A percentile compares a stretch with the other conserved stretches of the same genome.
phyloP scores from a whole-genome alignment of 768 basidiomycete species.

The Lactarius pseudohatsudake region DNA sequence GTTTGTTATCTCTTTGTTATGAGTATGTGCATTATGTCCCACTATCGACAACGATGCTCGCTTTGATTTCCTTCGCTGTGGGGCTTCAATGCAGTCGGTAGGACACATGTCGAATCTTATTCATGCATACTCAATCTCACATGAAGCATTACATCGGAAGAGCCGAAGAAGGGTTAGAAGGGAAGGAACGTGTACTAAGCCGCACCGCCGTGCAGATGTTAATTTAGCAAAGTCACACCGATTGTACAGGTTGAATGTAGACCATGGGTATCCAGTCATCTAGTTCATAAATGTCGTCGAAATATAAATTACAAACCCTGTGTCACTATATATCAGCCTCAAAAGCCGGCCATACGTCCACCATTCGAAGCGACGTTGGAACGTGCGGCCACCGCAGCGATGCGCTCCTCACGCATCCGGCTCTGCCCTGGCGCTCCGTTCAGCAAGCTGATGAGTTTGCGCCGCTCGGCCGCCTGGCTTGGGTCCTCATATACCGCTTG shows the following conservation, averaged over 20 bases:
- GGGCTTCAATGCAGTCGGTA: too few relatives aligned
- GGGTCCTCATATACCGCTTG: constrained; percentile 30
- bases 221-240: too few relatives aligned
- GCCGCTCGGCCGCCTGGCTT: constrained; percentile 26
- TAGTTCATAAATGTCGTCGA: not conserved
- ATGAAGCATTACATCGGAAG: too few relatives aligned
- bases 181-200: too few relatives aligned
- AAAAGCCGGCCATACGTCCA: constrained; percentile 22
- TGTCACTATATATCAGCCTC: not conserved
- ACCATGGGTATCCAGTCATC: not conserved
- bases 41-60: too few relatives aligned
- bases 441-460: constrained; percentile 27
- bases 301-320: not conserved
- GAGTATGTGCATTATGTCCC: too few relatives aligned
- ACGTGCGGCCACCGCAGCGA: not conserved
- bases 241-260: not conserved
- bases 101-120: too few relatives aligned
- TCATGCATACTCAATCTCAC: too few relatives aligned
- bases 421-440: constrained; percentile 24
- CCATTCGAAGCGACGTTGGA: not conserved
- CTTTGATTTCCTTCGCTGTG: too few relatives aligned
- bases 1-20: too few relatives aligned
- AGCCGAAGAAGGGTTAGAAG: too few relatives aligned
- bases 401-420: constrained; percentile 14
- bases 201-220: too few relatives aligned